Conservation (phyloP, 1,284 basidiomycete species). For the Ganoderma meredithae region DNA sequence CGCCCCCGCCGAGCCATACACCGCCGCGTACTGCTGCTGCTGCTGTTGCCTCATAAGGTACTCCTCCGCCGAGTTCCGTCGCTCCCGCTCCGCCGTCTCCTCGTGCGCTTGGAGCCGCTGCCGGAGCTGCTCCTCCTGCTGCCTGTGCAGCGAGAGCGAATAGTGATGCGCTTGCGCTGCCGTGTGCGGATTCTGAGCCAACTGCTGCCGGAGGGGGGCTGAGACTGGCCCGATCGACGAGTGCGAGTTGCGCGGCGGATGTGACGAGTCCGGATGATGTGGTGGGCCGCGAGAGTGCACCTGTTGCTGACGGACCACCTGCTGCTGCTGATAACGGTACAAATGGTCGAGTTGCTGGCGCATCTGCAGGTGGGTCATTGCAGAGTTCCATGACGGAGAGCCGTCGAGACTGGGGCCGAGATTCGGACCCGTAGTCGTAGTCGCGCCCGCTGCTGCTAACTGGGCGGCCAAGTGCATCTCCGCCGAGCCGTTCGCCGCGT, state of each 20-base stretch:
- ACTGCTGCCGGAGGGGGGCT: slow-evolving; percentile 36
- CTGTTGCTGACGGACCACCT: slow-evolving; percentile 31
- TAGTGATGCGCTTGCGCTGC: slow-evolving; percentile 43
- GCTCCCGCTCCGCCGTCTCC: slow-evolving; percentile 35
- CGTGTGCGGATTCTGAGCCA: slow-evolving; percentile 29
- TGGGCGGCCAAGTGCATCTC: slow-evolving; percentile 41
- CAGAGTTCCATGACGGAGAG: slow-evolving; percentile 87
- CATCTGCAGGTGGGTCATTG: slow-evolving; percentile 60
- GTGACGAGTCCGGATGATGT: slow-evolving; percentile 58
- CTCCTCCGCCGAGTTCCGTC: slow-evolving; percentile 35
- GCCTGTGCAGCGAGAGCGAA: slow-evolving; percentile 51
- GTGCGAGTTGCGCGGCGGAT: slow-evolving; percentile 54
- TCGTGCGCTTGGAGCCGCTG: slow-evolving; percentile 30
- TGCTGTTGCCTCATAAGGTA: slow-evolving; percentile 23
- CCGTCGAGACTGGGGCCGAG: slow-evolving; percentile 75
- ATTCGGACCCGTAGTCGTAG: slow-evolving; percentile 71
- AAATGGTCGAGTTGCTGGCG: slow-evolving; percentile 43
- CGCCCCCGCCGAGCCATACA: slow-evolving; percentile 25
- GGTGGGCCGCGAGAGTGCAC: slow-evolving; percentile 51
- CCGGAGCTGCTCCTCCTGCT: slow-evolving; percentile 51
- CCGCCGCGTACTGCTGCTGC: slow-evolving; percentile 24
- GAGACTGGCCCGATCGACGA: slow-evolving; percentile 48
- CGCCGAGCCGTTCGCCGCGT: slow-evolving; percentile 38
- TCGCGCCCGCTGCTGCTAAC: slow-evolving; percentile 42
- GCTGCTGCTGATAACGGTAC: slow-evolving; percentile 39